phyloP scores from a whole-genome alignment of 2,329 filamentous ascomycete genomes.

The Chalaropsis ovoidea region DNA sequence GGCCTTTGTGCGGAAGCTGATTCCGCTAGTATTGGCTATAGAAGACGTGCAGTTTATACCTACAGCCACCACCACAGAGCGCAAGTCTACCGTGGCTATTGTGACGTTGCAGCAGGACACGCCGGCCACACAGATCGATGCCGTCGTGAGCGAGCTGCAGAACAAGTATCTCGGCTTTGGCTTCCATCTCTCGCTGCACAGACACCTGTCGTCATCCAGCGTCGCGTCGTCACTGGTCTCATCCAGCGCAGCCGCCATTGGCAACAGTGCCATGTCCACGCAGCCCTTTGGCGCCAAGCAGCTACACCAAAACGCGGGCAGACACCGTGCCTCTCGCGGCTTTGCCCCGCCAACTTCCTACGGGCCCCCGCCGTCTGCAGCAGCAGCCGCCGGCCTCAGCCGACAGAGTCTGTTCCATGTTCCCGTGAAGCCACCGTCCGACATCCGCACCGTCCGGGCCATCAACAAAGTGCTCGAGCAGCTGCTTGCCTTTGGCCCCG shows the following conservation, averaged over 20 bases:
- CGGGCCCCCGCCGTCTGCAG: slow-evolving; percentile 30
- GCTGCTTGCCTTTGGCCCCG: slow-evolving; percentile 66
- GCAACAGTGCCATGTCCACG: slow-evolving; percentile 34
- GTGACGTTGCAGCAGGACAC: slow-evolving; percentile 73
- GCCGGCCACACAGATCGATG: slow-evolving; percentile 71
- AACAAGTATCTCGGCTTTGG: slow-evolving; percentile 79
- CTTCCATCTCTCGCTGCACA: slow-evolving; percentile 67
- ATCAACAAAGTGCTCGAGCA: slow-evolving; percentile 83
- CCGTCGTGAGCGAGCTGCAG: slow-evolving; percentile 64
- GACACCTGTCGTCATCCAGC: slow-evolving; percentile 55
- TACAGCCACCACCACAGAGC: slow-evolving; percentile 44
- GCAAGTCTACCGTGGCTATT: slow-evolving; percentile 66
- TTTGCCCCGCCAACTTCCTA: slow-evolving; percentile 67
- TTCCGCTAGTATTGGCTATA: slow-evolving; percentile 51
- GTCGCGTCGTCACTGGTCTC: slow-evolving; percentile 27
- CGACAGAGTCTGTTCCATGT: slow-evolving; percentile 50
- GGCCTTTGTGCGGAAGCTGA: slow-evolving; percentile 48
- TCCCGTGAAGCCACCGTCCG: slow-evolving; percentile 62
- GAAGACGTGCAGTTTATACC: slow-evolving; percentile 65
- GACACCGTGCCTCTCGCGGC: slow-evolving; percentile 35
- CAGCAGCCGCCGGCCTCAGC: slow-evolving; percentile 30
- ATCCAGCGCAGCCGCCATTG: slow-evolving; percentile 33
- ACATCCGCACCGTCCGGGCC: slow-evolving; percentile 67
- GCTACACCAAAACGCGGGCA: slow-evolving; percentile 34
- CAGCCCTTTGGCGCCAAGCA: slow-evolving; percentile 71